Percentiles rank a stretch among this genome's conserved stretches.
These are phyloP conservation scores for Miamiensis avidus DNA, from an alignment of 169 alveolate species.

Conservation along the genomic window DNA sequence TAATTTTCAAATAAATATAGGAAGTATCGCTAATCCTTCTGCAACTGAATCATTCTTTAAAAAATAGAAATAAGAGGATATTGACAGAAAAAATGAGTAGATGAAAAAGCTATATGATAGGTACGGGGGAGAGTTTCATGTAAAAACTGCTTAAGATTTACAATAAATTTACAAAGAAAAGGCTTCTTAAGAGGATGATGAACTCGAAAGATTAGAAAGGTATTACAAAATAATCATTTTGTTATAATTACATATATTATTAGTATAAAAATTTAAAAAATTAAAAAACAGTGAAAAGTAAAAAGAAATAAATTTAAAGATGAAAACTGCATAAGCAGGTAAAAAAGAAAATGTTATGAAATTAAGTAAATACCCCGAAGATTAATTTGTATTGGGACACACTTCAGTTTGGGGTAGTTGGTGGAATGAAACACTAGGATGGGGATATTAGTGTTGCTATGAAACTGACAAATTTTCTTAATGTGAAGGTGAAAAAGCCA, in stretches of 20 bases:
- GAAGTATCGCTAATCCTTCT: conserved; percentile 72
- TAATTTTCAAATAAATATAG: too few species aligned
- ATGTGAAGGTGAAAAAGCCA: conserved; percentile 62
- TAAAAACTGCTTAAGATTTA: conserved; percentile 51
- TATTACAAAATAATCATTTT: too few species aligned
- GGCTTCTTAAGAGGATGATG: conserved; percentile 33
- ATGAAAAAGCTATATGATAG: conserved; percentile 51
- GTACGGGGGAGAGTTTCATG: conserved; percentile 76
- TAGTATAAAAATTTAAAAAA: too few species aligned
- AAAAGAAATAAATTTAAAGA: background rate
- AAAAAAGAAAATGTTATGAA: conserved; percentile 24
- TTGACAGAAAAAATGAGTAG: conserved; percentile 54
- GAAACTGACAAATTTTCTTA: conserved; percentile 34
- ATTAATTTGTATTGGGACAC: conserved; percentile 47
- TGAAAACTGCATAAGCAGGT: background rate
- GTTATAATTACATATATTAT: too few species aligned
- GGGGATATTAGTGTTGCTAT: conserved; percentile 72
- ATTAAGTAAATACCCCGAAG: conserved; percentile 57
- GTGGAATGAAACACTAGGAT: conserved; percentile 60
- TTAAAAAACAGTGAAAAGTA: background rate
- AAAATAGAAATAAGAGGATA: conserved; percentile 48
- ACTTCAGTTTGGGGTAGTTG: conserved; percentile 65
- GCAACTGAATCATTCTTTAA: conserved; percentile 61
- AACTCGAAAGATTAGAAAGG: too few species aligned
- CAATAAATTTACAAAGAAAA: conserved; percentile 45